A percentile compares a stretch with the other conserved stretches of the same genome.
phyloP scores from a whole-genome alignment of 257 asterid species.

The Solanum lycopersicoides region DNA sequence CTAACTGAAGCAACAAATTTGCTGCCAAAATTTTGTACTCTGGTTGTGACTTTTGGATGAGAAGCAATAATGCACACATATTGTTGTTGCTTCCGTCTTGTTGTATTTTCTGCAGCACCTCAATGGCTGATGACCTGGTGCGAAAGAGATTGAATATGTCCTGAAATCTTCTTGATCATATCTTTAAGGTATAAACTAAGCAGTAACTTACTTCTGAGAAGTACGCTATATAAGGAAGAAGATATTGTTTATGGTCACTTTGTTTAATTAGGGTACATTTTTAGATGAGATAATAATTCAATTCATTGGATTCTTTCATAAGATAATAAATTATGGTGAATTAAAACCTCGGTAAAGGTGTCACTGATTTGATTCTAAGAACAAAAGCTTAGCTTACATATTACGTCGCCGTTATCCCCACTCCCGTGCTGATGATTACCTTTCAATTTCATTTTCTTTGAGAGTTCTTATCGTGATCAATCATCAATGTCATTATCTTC shows the following conservation, averaged over 20 bases:
- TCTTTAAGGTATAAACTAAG: not conserved
- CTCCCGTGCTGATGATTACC: not conserved
- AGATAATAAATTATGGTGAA: not conserved
- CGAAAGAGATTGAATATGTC: not conserved
- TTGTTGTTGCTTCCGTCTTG: slow-evolving; percentile 48
- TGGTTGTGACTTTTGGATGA: slow-evolving; percentile 46
- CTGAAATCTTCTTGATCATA: not conserved
- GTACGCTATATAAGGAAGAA: not conserved
- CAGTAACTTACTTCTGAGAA: not conserved
- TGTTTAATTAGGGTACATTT: not conserved
- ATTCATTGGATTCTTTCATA: not conserved
- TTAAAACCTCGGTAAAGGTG: not conserved
- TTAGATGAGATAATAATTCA: not conserved
- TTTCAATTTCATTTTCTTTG: not conserved
- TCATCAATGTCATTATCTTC: not conserved
- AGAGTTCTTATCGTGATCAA: not conserved
- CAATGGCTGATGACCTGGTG: slow-evolving; percentile 51
- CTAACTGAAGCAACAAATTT: slow-evolving; percentile 67
- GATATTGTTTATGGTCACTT: not conserved
- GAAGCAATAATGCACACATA: slow-evolving; percentile 42
- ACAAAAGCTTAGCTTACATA: not conserved
- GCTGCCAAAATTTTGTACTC: slow-evolving; percentile 74
- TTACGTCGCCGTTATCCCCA: not conserved
- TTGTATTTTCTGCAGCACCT: slow-evolving; percentile 58
- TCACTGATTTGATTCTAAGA: not conserved